Conservation (phyloP, 2,329 filamentous ascomycete genomes). For the Phyllosticta paracitricarpa region DNA sequence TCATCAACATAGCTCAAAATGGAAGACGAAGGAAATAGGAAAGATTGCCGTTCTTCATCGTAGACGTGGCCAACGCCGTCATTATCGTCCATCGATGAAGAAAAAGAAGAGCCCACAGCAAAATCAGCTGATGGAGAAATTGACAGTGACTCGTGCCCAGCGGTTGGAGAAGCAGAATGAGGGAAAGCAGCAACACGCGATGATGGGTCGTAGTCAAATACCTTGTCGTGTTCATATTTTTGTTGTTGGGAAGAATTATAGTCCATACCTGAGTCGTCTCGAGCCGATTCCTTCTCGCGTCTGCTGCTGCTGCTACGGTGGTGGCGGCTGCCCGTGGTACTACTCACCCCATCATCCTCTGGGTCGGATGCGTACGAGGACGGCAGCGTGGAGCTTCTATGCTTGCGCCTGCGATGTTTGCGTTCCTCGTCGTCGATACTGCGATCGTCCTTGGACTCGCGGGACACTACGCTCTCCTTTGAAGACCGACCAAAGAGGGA, state of each 20-base stretch:
- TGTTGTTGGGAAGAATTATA: constrained; percentile 14
- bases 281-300: constrained; percentile 32
- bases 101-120: neutral
- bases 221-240: constrained; percentile 21
- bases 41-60: constrained; percentile 1
- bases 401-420: constrained; percentile 36
- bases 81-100: neutral
- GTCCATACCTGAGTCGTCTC: constrained; percentile 26
- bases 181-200: constrained; percentile 16
- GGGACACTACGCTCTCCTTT: constrained; percentile 5
- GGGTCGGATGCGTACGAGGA: constrained; percentile 13
- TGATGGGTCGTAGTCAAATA: constrained; percentile 23
- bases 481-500: constrained; percentile 35
- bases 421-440: constrained; percentile 24
- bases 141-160: neutral
- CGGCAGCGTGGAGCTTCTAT: constrained; percentile 21
- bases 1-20: constrained; percentile 4
- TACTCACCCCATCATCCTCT: constrained; percentile 13
- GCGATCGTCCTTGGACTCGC: constrained; percentile 18
- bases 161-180: constrained; percentile 10
- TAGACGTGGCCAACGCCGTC: neutral
- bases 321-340: constrained; percentile 16
- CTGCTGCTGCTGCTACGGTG: constrained; percentile 21
- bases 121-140: neutral
- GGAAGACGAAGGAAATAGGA: neutral